These are phyloP conservation scores for Penicillium egyptiacum DNA, from an alignment of 495 filamentous ascomycete genomes.

Conservation along the genomic window DNA sequence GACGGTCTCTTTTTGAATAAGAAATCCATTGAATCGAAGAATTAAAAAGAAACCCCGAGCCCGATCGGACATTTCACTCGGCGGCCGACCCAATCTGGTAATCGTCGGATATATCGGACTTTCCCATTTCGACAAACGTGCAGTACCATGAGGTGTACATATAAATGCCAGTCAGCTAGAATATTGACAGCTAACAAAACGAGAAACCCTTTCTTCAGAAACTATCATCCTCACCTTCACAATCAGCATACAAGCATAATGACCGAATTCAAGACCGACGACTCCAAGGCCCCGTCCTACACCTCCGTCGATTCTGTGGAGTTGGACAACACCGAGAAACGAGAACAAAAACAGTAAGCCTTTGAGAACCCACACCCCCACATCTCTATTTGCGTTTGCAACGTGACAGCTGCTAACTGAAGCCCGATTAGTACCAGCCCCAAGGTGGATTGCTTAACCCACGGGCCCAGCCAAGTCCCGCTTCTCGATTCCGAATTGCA, in stretches of 20 bases:
- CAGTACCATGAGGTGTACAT: neutral
- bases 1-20: too few relatives aligned
- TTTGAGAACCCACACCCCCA: neutral
- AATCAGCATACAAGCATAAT: neutral
- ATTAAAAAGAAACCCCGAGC: neutral
- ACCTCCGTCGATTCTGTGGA: neutral
- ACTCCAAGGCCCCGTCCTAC: neutral
- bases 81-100: neutral
- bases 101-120: constrained; percentile 5
- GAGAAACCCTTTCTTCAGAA: neutral
- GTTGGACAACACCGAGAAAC: neutral
- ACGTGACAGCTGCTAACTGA: neutral
- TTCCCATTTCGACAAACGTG: neutral
- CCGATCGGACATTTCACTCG: constrained; percentile 1
- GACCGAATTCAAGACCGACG: neutral
- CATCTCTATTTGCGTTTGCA: too few relatives aligned
- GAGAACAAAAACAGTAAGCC: neutral
- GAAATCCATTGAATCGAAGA: too few relatives aligned
- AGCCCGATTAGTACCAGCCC: constrained; percentile 3
- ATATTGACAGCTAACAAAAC: neutral
- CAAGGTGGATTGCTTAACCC: constrained; percentile 9
- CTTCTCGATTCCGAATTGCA: constrained; percentile 19
- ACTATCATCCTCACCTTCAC: neutral
- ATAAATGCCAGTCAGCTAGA: neutral
- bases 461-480: constrained; percentile 15